Conservation (phyloP, 176 grass and related monocot species). For the Lolium perenne region DNA sequence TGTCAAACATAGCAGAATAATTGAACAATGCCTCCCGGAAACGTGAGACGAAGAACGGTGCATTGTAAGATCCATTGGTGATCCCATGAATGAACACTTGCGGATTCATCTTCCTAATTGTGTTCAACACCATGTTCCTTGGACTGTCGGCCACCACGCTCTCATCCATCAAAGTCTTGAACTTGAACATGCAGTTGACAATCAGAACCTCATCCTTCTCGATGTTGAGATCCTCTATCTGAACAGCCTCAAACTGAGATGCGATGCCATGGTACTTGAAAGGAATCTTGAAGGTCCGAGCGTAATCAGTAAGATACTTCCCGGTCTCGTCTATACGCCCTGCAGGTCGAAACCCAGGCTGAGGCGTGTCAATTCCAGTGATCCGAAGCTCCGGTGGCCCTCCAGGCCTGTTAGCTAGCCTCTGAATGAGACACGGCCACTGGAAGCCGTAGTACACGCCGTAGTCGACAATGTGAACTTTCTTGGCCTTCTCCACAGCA, state of each 20-base stretch:
- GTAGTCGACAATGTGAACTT: conserved; percentile 87
- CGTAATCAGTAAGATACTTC: conserved; percentile 79
- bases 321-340: conserved; percentile 85
- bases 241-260: conserved; percentile 67
- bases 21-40: conserved; percentile 90
- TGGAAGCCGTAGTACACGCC: conserved; percentile 94
- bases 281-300: conserved; percentile 67
- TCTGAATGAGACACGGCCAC: conserved; percentile 91
- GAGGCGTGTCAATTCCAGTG: conserved; percentile 83
- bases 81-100: conserved; percentile 74
- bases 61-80: conserved; percentile 82
- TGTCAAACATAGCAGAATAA: conserved; percentile 81
- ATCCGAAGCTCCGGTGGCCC: conserved; percentile 82
- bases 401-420: conserved; percentile 54
- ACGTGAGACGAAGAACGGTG: conserved; percentile 88
- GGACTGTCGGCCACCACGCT: conserved; percentile 78
- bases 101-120: conserved; percentile 92
- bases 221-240: conserved; percentile 75
- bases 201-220: conserved; percentile 81
- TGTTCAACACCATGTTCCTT: conserved; percentile 78
- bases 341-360: conserved; percentile 77
- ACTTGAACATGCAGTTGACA: conserved; percentile 73
- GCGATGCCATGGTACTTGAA: conserved; percentile 81
- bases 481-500: conserved; percentile 67
- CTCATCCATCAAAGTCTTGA: conserved; percentile 87